A percentile compares a stretch with the other conserved stretches of the same genome.
These are phyloP conservation scores for Thecaphora thlaspeos DNA, from an alignment of 1,284 basidiomycete genomes.

Conservation along the genomic window DNA sequence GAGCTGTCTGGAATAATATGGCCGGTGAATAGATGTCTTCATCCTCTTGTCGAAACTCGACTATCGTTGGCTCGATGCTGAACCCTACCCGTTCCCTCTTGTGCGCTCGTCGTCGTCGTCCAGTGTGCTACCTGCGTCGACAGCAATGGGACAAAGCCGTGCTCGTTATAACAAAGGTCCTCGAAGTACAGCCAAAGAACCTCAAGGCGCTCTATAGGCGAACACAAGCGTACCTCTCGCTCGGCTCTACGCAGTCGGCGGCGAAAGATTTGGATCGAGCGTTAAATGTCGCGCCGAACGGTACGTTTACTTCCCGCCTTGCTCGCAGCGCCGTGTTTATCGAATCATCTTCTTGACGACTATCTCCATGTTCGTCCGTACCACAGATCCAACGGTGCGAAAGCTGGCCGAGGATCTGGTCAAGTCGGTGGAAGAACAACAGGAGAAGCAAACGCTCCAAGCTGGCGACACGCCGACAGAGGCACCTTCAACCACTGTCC, in stretches of 20 bases:
- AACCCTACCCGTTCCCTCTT: too few relatives aligned
- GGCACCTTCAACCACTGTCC: too few relatives aligned
- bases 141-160: conserved; percentile 30
- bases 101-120: neutral
- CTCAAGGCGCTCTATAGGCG: conserved; percentile 38
- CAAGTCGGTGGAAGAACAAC: conserved; percentile 9
- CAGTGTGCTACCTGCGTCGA: conserved; percentile 28
- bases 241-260: conserved; percentile 18
- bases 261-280: conserved; percentile 31
- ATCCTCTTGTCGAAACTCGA: neutral
- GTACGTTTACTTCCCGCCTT: conserved; percentile 1
- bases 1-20: conserved; percentile 35
- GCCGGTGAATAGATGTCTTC: neutral
- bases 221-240: conserved; percentile 25
- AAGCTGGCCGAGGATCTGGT: conserved; percentile 25
- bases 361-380: too few relatives aligned
- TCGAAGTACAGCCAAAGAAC: conserved; percentile 20
- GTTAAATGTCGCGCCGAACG: conserved; percentile 23
- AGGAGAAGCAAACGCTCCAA: conserved; percentile 2
- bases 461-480: too few relatives aligned
- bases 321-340: too few relatives aligned
- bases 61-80: too few relatives aligned
- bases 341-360: neutral
- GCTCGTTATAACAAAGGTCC: conserved; percentile 21
- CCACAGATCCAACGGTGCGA: conserved; percentile 23